A percentile compares a stretch with the other conserved stretches of the same genome.
phyloP scores from a whole-genome alignment of 176 grass and related monocot genomes.

The Elymus sibiricus region DNA sequence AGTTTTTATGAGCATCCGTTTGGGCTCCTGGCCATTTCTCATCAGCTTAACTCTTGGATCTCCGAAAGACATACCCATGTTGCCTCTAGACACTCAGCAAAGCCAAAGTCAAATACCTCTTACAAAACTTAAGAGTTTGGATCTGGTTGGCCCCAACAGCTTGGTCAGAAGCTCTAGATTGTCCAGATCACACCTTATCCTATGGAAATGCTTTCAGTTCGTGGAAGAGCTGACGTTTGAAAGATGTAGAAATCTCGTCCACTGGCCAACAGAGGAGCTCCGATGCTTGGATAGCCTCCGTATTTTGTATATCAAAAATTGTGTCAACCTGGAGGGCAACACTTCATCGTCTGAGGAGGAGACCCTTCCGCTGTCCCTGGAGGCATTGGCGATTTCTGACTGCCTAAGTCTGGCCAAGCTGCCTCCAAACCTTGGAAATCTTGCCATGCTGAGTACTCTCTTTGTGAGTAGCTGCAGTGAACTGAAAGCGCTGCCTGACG shows the following conservation, averaged over 20 bases:
- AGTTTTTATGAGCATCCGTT: background rate
- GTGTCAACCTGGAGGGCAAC: background rate
- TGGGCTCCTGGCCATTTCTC: background rate
- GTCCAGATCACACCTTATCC: background rate
- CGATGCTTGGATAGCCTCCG: background rate
- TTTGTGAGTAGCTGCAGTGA: rapidly evolving
- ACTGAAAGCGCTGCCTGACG: too few relatives aligned
- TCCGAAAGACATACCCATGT: background rate
- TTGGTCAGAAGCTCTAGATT: background rate
- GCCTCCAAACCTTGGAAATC: too few relatives aligned
- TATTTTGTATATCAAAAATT: rapidly evolving
- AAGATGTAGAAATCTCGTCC: rapidly evolving
- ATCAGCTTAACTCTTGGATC: rapidly evolving
- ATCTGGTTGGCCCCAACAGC: rapidly evolving
- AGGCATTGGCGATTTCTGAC: rapidly evolving
- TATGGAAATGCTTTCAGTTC: background rate
- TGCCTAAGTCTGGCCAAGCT: background rate
- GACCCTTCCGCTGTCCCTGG: background rate
- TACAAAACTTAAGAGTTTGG: background rate
- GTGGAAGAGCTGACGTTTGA: rapidly evolving
- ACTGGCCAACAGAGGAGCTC: background rate
- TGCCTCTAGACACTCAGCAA: background rate
- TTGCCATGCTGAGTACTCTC: too few relatives aligned
- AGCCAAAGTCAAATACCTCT: background rate
- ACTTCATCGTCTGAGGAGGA: background rate